Percentiles rank a stretch among this genome's conserved stretches.
phyloP scores from a whole-genome alignment of 2,329 filamentous ascomycete species.

The Chalaropsis ovoidea region DNA sequence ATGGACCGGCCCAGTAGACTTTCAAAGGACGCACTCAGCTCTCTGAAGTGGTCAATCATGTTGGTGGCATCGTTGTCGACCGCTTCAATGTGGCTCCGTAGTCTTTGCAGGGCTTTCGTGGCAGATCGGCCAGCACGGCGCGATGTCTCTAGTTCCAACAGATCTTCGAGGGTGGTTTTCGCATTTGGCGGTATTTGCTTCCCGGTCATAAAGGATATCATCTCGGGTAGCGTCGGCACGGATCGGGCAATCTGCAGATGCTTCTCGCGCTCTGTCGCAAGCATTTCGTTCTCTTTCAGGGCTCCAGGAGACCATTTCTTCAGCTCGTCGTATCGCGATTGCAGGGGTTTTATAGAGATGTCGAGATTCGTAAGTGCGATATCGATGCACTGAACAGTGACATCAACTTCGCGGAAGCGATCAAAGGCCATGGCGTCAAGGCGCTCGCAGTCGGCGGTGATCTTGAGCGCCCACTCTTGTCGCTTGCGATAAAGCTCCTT shows the following conservation, averaged over 20 bases:
- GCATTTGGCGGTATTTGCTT: slow-evolving; percentile 36
- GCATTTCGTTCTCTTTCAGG: slow-evolving; percentile 54
- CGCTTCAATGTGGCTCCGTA: slow-evolving; percentile 49
- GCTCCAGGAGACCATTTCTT: slow-evolving; percentile 60
- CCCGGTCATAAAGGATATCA: slow-evolving; percentile 55
- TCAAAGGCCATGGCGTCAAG: slow-evolving; percentile 52
- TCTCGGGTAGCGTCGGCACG: slow-evolving; percentile 54
- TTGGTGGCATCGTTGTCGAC: slow-evolving; percentile 50
- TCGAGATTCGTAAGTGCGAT: slow-evolving; percentile 81
- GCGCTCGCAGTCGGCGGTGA: slow-evolving; percentile 57
- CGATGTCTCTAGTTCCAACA: slow-evolving; percentile 64
- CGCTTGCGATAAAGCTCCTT: slow-evolving; percentile 73
- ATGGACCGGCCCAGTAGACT: slow-evolving; percentile 46
- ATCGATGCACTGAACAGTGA: slow-evolving; percentile 69
- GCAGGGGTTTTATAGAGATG: slow-evolving; percentile 59
- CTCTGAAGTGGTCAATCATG: slow-evolving; percentile 41
- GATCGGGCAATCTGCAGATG: slow-evolving; percentile 55
- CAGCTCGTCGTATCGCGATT: slow-evolving; percentile 60
- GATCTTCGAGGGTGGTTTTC: slow-evolving; percentile 57
- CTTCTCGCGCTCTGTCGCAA: slow-evolving; percentile 56
- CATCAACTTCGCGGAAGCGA: slow-evolving; percentile 63
- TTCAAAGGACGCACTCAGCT: slow-evolving; percentile 55
- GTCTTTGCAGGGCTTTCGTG: slow-evolving; percentile 47
- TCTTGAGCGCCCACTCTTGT: slow-evolving; percentile 63
- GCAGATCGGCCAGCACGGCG: slow-evolving; percentile 61